A percentile compares a stretch with the other conserved stretches of the same genome.
These are phyloP conservation scores for Raffaelea deltoideospora DNA, from an alignment of 2,329 filamentous ascomycete genomes.

Conservation along the genomic window DNA sequence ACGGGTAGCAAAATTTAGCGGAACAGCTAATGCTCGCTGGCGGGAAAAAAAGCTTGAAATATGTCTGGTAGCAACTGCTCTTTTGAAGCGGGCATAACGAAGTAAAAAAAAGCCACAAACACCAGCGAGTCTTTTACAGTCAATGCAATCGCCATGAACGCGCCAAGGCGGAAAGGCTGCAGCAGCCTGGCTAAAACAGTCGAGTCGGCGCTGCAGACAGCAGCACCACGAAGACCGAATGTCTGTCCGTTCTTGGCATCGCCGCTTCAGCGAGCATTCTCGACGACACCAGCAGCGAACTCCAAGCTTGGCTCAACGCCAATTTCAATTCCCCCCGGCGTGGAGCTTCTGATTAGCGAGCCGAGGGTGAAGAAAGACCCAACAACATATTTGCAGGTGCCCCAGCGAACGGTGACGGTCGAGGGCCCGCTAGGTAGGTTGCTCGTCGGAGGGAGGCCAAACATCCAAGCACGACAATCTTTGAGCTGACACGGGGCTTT, in stretches of 20 bases:
- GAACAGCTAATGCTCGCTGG: no score
- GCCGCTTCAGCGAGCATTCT: slow-evolving; percentile 37
- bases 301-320: slow-evolving; percentile 81
- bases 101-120: no score
- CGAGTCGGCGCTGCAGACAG: slow-evolving; percentile 22
- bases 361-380: slow-evolving; percentile 36
- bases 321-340: slow-evolving; percentile 68
- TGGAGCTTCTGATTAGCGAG: slow-evolving; percentile 59
- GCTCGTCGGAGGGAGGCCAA: not conserved
- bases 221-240: slow-evolving; percentile 16
- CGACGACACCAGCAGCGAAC: slow-evolving; percentile 45
- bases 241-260: not conserved
- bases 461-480: not conserved
- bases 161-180: no score
- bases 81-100: no score
- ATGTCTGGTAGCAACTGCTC: no score
- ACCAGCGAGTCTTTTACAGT: no score
- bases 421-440: slow-evolving; percentile 62
- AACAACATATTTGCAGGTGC: slow-evolving; percentile 45
- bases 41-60: no score
- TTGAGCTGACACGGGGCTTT: slow-evolving; percentile 1
- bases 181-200: slow-evolving; percentile 42
- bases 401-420: slow-evolving; percentile 55
- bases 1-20: no score
- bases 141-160: no score